Evolutionary conservation across 441 rosid species (phyloP).

Genomic region (Gossypium gossypioides): DNA sequence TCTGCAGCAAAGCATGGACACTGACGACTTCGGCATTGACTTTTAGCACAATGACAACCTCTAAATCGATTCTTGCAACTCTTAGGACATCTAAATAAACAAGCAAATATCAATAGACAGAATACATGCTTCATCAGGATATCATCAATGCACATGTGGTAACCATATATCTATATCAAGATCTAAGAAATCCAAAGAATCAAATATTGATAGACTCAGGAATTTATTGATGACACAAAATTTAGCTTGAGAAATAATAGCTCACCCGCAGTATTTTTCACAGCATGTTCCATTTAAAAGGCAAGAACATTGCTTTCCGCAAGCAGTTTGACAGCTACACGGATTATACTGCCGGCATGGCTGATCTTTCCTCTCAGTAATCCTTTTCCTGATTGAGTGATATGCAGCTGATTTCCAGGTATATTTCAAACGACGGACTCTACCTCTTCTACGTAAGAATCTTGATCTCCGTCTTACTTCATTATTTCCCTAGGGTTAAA

Average conservation of each 20-base stretch:
- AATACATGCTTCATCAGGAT: constrained; percentile 9
- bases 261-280: constrained; percentile 98
- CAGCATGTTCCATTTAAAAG: constrained; percentile 92
- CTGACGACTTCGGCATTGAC: constrained; percentile 97
- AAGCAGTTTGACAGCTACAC: constrained; percentile 81
- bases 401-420: constrained; percentile 99
- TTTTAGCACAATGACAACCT: constrained; percentile 99
- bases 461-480: constrained; percentile 90
- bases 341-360: constrained; percentile 99
- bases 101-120: constrained; percentile 14
- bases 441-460: constrained; percentile 85
- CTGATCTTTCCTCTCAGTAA: constrained; percentile 91
- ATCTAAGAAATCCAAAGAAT: neutral
- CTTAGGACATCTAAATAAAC: constrained; percentile 69
- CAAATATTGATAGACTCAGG: neutral
- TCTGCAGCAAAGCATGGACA: constrained; percentile 99
- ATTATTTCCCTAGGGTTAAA: constrained; percentile 43
- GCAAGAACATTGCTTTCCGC: constrained; percentile 88
- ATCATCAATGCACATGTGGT: neutral
- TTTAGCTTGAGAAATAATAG: neutral
- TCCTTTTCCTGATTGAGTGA: constrained; percentile 85
- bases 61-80: constrained; percentile 97
- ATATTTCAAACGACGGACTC: constrained; percentile 91
- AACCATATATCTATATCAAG: neutral
- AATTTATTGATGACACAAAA: neutral